Base-by-base conservation (phyloP, 805 yeast species). In the Candida cerambycidarum region DNA sequence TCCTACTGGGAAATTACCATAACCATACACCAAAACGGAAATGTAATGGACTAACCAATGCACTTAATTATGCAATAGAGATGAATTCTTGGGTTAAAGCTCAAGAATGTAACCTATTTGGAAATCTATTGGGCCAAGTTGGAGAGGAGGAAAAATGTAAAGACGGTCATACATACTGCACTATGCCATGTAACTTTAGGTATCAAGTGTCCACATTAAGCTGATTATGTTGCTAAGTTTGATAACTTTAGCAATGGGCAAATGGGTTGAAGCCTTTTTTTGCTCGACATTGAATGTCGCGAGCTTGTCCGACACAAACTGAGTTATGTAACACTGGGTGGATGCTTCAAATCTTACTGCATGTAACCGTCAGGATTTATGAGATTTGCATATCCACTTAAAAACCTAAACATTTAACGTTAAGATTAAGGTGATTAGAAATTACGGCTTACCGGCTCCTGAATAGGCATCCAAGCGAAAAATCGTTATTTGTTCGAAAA, bases 301-400 rank as follows among this genome's bases (percentile, higher is more conserved):
- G 12, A 18, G 17, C 17, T n/a, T 7, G 4, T 13, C 17, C 35
- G n/a, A 7, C 15, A 15, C 13, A 18, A 7, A 32, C 25, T 5
- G 35, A 11, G 38, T 34, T 34, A 34, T 8, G 38, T 15, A 23
- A 19, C 38, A 21, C 38, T 34, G 38, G 30, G 3, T 5, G 9
- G 23, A 12, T 23, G 7, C 21, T 18, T 11, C 11, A 12, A 18
- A 10, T 14, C 3, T 14, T 10, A 32, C 24, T 32, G 38, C 38
- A 34, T 34, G 15, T 23, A 34, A 34, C 13, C 4, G 28, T 4
- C 29, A 13, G 38, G 38, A 34, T 10, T 34, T 23, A 34, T 34
- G 3, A 13, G 38, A 23, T 13, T 34, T 34, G 29, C 38, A 21
- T 21, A 23, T 15, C 5, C 17, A 28, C 8, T 4, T 10, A 28